phyloP scores from a whole-genome alignment of 371 early-diverging fungal genomes.

The Saksenaea oblongispora region DNA sequence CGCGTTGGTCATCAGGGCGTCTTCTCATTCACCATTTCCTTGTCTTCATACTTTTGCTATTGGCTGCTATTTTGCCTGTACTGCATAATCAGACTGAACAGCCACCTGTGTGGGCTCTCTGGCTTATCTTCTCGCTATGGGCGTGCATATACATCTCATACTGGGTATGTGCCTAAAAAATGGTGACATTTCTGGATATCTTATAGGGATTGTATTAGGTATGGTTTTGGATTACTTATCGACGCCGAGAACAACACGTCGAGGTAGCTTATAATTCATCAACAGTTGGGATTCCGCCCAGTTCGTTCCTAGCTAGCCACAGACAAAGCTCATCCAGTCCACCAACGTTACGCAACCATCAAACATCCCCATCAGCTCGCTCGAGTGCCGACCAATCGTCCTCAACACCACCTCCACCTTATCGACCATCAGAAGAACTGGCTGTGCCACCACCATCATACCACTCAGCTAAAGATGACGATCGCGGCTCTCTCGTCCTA shows the following conservation, averaged over 20 bases:
- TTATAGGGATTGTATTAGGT: constrained; percentile 6
- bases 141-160: constrained; percentile 12
- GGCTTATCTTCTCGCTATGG: constrained; percentile 10
- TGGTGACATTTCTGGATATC: background rate
- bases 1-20: constrained; percentile 8
- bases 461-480: constrained; percentile 20
- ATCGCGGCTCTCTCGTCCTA: background rate
- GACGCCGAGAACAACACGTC: background rate
- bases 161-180: constrained; percentile 9
- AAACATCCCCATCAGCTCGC: background rate
- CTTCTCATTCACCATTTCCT: constrained; percentile 19
- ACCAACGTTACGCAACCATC: constrained; percentile 1
- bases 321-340: constrained; percentile 4
- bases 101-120: constrained; percentile 17
- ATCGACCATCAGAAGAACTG: constrained; percentile 13
- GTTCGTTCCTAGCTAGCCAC: constrained; percentile 5
- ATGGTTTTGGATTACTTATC: constrained; percentile 6
- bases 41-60: constrained; percentile 16
- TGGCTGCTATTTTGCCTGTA: constrained; percentile 15
- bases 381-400: constrained; percentile 2
- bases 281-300: constrained; percentile 19
- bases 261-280: constrained; percentile 12
- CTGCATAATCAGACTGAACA: constrained; percentile 16
- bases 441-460: constrained; percentile 18
- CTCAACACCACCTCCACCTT: constrained; percentile 14